A percentile compares a stretch with the other conserved stretches of the same genome.
Evolutionary conservation across 768 basidiomycete species (phyloP).

Genomic region (Omphalotus guepiniiformis): DNA sequence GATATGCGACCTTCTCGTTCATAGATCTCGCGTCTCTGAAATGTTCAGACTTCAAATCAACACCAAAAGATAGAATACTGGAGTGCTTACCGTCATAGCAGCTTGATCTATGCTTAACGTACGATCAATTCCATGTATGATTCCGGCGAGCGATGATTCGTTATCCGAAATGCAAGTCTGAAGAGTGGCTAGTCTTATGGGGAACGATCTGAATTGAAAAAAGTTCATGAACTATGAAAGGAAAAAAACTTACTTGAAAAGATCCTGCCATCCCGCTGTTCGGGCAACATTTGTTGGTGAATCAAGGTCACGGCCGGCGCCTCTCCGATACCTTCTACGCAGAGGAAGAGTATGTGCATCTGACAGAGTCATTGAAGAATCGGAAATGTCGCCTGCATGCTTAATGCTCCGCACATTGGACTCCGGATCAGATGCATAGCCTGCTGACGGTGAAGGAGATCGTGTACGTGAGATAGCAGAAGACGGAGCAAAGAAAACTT

Average conservation of each 20-base stretch:
- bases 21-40: constrained; percentile 63
- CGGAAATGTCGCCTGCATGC: constrained; percentile 17
- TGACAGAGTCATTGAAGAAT: constrained; percentile 19
- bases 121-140: constrained; percentile 44
- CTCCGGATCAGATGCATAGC: constrained; percentile 75
- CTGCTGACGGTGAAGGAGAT: constrained; percentile 52
- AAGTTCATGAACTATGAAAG: constrained; percentile 2
- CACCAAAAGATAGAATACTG: constrained; percentile 7
- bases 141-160: constrained; percentile 42
- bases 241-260: constrained; percentile 54
- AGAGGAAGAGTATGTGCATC: too few relatives aligned
- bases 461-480: constrained; percentile 27
- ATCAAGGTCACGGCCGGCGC: constrained; percentile 13
- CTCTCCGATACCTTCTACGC: constrained; percentile 31
- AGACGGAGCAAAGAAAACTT: constrained; percentile 53
- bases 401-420: constrained; percentile 40
- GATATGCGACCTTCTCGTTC: constrained; percentile 57
- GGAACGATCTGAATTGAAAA: background rate
- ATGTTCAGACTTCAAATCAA: background rate
- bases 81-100: constrained; percentile 38
- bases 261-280: constrained; percentile 63
- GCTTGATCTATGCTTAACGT: constrained; percentile 38
- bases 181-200: constrained; percentile 49
- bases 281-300: constrained; percentile 21
- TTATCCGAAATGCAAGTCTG: constrained; percentile 51